phyloP scores from a whole-genome alignment of 2,329 filamentous ascomycete species.

The Fusarium sp. region DNA sequence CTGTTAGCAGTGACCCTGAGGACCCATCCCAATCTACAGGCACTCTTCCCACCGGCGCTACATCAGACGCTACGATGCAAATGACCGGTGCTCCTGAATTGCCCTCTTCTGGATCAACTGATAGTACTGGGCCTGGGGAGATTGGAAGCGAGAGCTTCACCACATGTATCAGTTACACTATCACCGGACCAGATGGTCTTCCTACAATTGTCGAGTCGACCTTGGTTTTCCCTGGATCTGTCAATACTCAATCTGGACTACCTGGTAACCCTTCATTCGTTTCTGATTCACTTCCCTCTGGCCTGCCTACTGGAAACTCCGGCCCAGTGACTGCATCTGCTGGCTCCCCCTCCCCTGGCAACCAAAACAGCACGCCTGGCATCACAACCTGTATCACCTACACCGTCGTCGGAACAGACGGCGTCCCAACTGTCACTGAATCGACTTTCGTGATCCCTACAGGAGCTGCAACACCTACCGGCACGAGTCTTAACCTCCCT shows the following conservation, averaged over 20 bases:
- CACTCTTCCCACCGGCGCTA: conserved; percentile 30
- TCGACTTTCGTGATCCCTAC: conserved; percentile 50
- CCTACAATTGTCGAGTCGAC: conserved; percentile 53
- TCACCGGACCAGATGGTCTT: conserved; percentile 42
- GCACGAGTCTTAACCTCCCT: conserved; percentile 28
- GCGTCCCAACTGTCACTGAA: conserved; percentile 50
- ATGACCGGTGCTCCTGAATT: conserved; percentile 18
- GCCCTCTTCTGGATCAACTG: conserved; percentile 14
- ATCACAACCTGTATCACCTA: conserved; percentile 51
- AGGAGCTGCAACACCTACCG: conserved; percentile 41
- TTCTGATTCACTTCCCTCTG: conserved; percentile 36
- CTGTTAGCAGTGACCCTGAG: conserved; percentile 16
- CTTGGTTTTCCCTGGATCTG: conserved; percentile 47
- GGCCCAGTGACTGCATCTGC: conserved; percentile 36
- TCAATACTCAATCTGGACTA: conserved; percentile 35
- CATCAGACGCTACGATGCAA: conserved; percentile 28
- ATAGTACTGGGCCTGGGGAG: conserved; percentile 17
- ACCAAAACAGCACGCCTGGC: conserved; percentile 12
- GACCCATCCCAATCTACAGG: conserved; percentile 32
- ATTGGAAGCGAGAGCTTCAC: conserved; percentile 29
- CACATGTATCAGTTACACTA: conserved; percentile 47
- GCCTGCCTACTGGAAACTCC: conserved; percentile 46
- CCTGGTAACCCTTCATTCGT: conserved; percentile 42
- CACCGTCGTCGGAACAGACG: conserved; percentile 50
- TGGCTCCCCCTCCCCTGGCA: conserved; percentile 14